phyloP scores from a whole-genome alignment of 192 early-diverging fungal genomes.

The Physocladia obscura region DNA sequence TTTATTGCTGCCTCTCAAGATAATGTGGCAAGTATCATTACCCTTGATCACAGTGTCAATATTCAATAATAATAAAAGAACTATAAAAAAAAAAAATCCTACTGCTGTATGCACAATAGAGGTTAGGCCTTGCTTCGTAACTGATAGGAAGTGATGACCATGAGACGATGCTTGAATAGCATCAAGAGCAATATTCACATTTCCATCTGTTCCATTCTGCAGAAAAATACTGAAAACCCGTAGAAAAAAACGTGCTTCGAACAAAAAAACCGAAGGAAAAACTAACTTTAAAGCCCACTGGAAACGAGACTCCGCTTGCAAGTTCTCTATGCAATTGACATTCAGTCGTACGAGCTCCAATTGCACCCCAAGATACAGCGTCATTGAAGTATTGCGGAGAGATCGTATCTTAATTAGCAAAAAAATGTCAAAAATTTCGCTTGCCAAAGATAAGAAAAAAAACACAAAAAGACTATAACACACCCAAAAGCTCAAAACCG shows the following conservation, averaged over 20 bases:
- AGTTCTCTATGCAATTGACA: constrained; percentile 94
- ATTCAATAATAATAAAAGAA: neutral
- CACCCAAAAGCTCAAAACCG: constrained; percentile 79
- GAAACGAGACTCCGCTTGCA: constrained; percentile 90
- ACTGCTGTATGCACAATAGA: constrained; percentile 84
- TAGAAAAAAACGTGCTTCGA: neutral
- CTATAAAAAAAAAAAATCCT: neutral
- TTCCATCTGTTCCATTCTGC: constrained; percentile 82
- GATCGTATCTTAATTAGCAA: constrained; percentile 72
- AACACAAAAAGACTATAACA: neutral
- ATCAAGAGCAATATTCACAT: constrained; percentile 83
- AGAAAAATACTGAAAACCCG: neutral
- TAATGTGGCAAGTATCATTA: constrained; percentile 90
- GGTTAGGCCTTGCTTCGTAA: constrained; percentile 93
- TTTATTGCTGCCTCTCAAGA: constrained; percentile 81
- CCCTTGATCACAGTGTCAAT: too few species aligned
- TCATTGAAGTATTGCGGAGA: constrained; percentile 98
- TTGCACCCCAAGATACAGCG: constrained; percentile 94
- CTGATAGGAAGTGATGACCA: constrained; percentile 89
- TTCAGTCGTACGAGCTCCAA: constrained; percentile 96
- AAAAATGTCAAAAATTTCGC: too few species aligned
- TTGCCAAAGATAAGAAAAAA: neutral
- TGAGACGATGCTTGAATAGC: constrained; percentile 84
- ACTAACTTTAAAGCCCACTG: constrained; percentile 88
- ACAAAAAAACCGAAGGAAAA: too few species aligned